Conservation (phyloP, 2,329 filamentous ascomycete species). For the Mycosphaerella arachidis region DNA sequence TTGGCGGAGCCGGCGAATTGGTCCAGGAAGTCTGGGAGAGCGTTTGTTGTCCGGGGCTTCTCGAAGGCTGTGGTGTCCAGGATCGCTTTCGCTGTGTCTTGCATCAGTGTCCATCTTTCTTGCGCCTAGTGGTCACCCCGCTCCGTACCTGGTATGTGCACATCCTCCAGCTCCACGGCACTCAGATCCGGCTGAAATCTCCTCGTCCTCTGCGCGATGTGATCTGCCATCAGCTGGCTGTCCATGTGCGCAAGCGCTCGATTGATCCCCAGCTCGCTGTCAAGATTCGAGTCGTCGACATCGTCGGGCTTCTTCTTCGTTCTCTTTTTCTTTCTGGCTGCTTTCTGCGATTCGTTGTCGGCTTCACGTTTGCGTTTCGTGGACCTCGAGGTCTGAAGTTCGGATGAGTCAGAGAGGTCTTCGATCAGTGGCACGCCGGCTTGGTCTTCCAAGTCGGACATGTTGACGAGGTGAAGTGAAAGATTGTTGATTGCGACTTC, state of each 20-base stretch:
- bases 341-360: slow-evolving; percentile 33
- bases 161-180: slow-evolving; percentile 75
- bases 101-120: slow-evolving; percentile 12
- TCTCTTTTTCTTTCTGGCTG: slow-evolving; percentile 40
- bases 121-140: neutral
- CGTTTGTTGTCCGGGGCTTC: slow-evolving; percentile 61
- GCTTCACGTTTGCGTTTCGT: slow-evolving; percentile 41
- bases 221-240: slow-evolving; percentile 74
- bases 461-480: slow-evolving; percentile 21
- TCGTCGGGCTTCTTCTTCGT: slow-evolving; percentile 57
- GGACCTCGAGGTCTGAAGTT: slow-evolving; percentile 25
- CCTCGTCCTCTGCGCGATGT: slow-evolving; percentile 73
- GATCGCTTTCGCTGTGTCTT: slow-evolving; percentile 61
- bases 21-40: slow-evolving; percentile 76
- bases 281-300: slow-evolving; percentile 56
- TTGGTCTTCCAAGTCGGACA: slow-evolving; percentile 44
- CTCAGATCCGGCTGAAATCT: slow-evolving; percentile 78
- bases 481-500: neutral
- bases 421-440: slow-evolving; percentile 44
- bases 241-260: slow-evolving; percentile 78
- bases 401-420: slow-evolving; percentile 34
- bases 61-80: slow-evolving; percentile 74
- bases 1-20: slow-evolving; percentile 44
- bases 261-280: slow-evolving; percentile 59
- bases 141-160: slow-evolving; percentile 67